Percentiles rank a stretch among this genome's conserved stretches.
phyloP scores from a whole-genome alignment of 2,329 filamentous ascomycete species.

The Colletotrichum tabaci region DNA sequence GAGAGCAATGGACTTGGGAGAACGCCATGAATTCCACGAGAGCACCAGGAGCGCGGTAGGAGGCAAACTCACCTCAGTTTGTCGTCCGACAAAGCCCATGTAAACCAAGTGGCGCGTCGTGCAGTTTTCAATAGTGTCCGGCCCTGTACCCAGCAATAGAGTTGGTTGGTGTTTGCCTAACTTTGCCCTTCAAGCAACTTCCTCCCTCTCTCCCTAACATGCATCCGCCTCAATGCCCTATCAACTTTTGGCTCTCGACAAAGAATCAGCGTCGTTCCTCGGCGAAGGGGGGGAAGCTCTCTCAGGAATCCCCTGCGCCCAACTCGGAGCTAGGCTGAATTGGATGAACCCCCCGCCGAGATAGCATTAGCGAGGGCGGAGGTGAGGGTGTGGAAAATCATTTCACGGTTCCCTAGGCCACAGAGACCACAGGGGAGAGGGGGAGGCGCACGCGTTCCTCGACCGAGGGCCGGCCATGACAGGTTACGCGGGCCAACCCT shows the following conservation, averaged over 20 bases:
- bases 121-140: slow-evolving; percentile 24
- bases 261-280: slow-evolving; percentile 16
- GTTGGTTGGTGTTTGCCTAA: neutral
- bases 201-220: slow-evolving; percentile 14
- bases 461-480: slow-evolving; percentile 20
- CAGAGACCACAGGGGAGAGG: neutral
- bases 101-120: slow-evolving; percentile 2
- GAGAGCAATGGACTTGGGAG: neutral
- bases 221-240: slow-evolving; percentile 13
- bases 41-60: slow-evolving; percentile 1
- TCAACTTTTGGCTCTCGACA: neutral
- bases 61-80: slow-evolving; percentile 11
- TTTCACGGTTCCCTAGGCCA: slow-evolving; percentile 14
- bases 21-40: neutral
- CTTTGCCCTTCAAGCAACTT: neutral
- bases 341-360: slow-evolving; percentile 28
- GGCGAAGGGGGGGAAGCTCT: neutral
- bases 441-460: slow-evolving; percentile 2
- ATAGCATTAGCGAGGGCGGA: slow-evolving; percentile 16
- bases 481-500: slow-evolving; percentile 19
- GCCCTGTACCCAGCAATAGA: neutral
- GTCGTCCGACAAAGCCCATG: neutral
- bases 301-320: slow-evolving; percentile 12
- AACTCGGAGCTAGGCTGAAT: slow-evolving; percentile 26
- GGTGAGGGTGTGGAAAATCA: slow-evolving; percentile 9